Evolutionary conservation across 495 filamentous ascomycete genomes (phyloP).

Genomic region (Penicillium alfredii): DNA sequence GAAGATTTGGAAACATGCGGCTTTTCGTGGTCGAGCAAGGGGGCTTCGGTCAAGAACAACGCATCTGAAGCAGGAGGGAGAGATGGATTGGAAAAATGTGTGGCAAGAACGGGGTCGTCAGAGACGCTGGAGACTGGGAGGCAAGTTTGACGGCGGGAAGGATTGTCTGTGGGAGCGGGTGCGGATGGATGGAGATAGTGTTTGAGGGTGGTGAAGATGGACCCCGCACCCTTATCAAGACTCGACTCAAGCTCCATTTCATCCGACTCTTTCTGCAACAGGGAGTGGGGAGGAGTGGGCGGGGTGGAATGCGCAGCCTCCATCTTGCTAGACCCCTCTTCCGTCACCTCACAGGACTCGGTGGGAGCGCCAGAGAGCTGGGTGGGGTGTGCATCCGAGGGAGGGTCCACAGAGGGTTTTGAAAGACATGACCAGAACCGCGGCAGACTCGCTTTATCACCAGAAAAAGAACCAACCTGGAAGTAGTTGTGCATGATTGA

Average conservation of each 20-base stretch:
- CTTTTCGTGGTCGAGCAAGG: constrained; percentile 47
- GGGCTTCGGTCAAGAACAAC: constrained; percentile 49
- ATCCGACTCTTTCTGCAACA: constrained; percentile 40
- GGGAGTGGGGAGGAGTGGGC: constrained; percentile 42
- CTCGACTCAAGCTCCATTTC: constrained; percentile 31
- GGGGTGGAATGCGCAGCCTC: constrained; percentile 27
- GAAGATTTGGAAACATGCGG: constrained; percentile 48
- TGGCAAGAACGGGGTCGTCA: constrained; percentile 61
- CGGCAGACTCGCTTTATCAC: constrained; percentile 47
- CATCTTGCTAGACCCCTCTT: constrained; percentile 26
- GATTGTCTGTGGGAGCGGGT: constrained; percentile 26
- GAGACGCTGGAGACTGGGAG: constrained; percentile 61
- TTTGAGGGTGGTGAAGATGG: constrained; percentile 39
- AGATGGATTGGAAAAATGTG: constrained; percentile 71
- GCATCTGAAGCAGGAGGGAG: constrained; percentile 50
- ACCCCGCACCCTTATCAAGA: constrained; percentile 32
- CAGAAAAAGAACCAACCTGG: constrained; percentile 81
- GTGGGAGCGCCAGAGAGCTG: constrained; percentile 26
- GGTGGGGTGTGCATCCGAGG: constrained; percentile 10
- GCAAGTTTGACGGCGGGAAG: constrained; percentile 47
- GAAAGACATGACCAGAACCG: constrained; percentile 37
- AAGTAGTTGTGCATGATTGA: constrained; percentile 91
- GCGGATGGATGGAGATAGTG: constrained; percentile 35
- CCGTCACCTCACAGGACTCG: constrained; percentile 38
- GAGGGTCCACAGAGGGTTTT: constrained; percentile 16